These are phyloP conservation scores for Claviceps humidiphila DNA, from an alignment of 2,329 filamentous ascomycete species.

Conservation along the genomic window DNA sequence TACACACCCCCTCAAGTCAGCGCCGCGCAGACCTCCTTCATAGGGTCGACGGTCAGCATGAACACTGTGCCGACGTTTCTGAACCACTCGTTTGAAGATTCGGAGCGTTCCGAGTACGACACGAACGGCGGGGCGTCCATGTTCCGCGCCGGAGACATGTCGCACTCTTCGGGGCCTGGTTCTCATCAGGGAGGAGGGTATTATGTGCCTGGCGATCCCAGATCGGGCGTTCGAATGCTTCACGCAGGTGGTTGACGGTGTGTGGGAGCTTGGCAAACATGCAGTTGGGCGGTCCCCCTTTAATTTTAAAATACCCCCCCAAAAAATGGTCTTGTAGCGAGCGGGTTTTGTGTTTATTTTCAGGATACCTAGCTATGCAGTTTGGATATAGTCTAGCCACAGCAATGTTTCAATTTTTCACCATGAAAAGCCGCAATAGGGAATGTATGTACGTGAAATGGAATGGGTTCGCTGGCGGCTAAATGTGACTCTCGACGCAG, in stretches of 20 bases:
- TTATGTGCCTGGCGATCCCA: conserved; percentile 20
- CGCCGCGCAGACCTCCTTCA: conserved; percentile 18
- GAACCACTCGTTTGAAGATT: conserved; percentile 20
- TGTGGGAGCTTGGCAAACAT: conserved; percentile 12
- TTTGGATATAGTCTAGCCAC: too few relatives aligned
- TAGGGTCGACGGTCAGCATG: conserved; percentile 19
- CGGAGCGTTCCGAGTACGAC: conserved; percentile 21
- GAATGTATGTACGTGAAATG: too few relatives aligned
- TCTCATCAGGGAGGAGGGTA: conserved; percentile 20
- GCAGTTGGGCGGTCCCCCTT: conserved; percentile 7
- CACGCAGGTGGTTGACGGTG: conserved; percentile 17
- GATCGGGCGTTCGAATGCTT: conserved; percentile 17
- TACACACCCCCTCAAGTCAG: conserved; percentile 28
- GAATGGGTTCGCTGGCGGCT: too few relatives aligned
- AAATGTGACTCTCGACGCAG: too few relatives aligned
- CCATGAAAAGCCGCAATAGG: too few relatives aligned
- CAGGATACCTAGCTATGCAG: too few relatives aligned
- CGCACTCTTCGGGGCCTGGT: conserved; percentile 15
- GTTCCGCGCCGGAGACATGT: conserved; percentile 20
- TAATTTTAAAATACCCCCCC: too few relatives aligned
- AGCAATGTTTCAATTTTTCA: too few relatives aligned
- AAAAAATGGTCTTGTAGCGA: too few relatives aligned
- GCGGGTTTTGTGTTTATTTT: too few relatives aligned
- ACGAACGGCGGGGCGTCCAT: conserved; percentile 17
- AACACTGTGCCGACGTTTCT: conserved; percentile 22